Conservation (phyloP, 768 basidiomycete species). For the Gymnopilus dilepis region DNA sequence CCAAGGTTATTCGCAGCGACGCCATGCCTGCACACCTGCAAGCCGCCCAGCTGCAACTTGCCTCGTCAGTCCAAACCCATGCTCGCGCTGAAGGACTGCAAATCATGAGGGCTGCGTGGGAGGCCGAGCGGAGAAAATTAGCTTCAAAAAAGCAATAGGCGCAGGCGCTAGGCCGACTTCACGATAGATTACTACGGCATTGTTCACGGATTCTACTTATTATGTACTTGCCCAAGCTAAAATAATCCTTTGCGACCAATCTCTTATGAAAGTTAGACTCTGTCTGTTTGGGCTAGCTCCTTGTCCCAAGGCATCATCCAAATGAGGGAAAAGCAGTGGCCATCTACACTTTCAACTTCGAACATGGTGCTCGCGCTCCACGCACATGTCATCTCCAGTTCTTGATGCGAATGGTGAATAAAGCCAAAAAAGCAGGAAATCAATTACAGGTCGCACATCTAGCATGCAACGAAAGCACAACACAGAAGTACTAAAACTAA, state of each 20-base stretch:
- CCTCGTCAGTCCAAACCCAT: constrained; percentile 53
- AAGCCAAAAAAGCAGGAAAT: constrained; percentile 22
- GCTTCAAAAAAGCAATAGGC: constrained; percentile 20
- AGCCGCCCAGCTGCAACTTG: constrained; percentile 64
- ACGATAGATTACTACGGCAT: neutral
- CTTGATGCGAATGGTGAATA: too few species aligned
- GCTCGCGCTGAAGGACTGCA: constrained; percentile 72
- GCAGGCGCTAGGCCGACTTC: neutral
- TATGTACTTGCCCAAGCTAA: too few species aligned
- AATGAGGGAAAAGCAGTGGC: too few species aligned
- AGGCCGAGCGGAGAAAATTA: constrained; percentile 56
- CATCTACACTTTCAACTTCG: too few species aligned
- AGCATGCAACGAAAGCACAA: constrained; percentile 13
- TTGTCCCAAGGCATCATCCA: too few species aligned
- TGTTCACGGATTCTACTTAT: neutral
- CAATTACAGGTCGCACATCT: constrained; percentile 27
- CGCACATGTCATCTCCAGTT: neutral
- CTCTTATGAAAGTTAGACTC: too few species aligned
- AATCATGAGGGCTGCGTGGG: constrained; percentile 79
- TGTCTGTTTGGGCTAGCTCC: too few species aligned
- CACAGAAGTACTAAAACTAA: constrained; percentile 30
- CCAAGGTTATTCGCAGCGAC: constrained; percentile 90
- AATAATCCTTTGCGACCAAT: too few species aligned
- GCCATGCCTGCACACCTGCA: constrained; percentile 63
- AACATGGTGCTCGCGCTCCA: too few species aligned